Conservation (phyloP, 2,329 filamentous ascomycete genomes). For the Fusarium secorum region DNA sequence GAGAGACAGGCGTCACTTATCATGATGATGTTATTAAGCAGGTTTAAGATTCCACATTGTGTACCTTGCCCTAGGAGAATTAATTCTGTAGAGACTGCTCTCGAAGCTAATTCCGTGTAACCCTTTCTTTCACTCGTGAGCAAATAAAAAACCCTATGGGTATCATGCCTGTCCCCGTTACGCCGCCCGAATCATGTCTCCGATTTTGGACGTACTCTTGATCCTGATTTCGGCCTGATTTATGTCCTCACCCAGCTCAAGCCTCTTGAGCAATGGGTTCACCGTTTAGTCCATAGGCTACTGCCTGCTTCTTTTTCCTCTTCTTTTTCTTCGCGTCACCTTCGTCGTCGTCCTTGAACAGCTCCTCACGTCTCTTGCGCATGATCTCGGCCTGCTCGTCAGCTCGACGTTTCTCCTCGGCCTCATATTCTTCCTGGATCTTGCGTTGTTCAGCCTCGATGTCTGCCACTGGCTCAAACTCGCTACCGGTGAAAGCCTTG, state of each 20-base stretch:
- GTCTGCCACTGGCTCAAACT: slow-evolving; percentile 63
- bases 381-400: slow-evolving; percentile 59
- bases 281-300: slow-evolving; percentile 50
- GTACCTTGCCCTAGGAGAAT: slow-evolving; percentile 2
- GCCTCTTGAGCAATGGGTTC: slow-evolving; percentile 45
- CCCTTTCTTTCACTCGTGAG: slow-evolving; percentile 7
- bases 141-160: slow-evolving; percentile 39
- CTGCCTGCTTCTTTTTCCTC: slow-evolving; percentile 46
- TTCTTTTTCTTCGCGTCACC: slow-evolving; percentile 46
- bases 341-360: slow-evolving; percentile 55
- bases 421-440: slow-evolving; percentile 55
- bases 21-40: background rate
- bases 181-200: slow-evolving; percentile 29
- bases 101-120: slow-evolving; percentile 10
- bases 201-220: slow-evolving; percentile 7
- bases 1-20: background rate
- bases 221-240: slow-evolving; percentile 2
- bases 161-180: slow-evolving; percentile 39
- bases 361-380: slow-evolving; percentile 57
- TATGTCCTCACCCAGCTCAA: slow-evolving; percentile 12
- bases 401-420: slow-evolving; percentile 52
- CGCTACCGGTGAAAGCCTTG: slow-evolving; percentile 59
- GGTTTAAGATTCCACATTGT: background rate
- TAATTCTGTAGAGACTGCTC: slow-evolving; percentile 31
- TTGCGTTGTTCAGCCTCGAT: slow-evolving; percentile 64